A percentile compares a stretch with the other conserved stretches of the same genome.
These are phyloP conservation scores for Malus fusca DNA, from an alignment of 306 rosid genomes.

Conservation along the genomic window DNA sequence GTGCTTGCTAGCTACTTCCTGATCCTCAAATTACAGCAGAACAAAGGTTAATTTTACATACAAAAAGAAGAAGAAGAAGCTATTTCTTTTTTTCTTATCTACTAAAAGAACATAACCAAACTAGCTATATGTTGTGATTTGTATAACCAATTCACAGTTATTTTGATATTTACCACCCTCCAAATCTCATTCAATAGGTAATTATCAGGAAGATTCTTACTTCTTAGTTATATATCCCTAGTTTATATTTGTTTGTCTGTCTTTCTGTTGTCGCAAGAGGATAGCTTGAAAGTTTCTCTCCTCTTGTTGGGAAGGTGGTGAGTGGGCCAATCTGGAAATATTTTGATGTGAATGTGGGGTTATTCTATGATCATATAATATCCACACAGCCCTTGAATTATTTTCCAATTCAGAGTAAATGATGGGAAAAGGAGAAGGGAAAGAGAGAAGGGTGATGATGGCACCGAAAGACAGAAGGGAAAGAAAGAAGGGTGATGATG, in stretches of 20 bases:
- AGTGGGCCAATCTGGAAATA: neutral
- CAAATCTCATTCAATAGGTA: neutral
- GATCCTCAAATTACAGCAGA: neutral
- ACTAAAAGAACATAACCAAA: no score
- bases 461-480: no score
- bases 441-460: no score
- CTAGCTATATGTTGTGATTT: neutral
- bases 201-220: no score
- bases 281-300: no score
- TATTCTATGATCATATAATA: neutral
- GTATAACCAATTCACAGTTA: neutral
- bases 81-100: no score
- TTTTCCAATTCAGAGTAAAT: no score
- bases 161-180: neutral
- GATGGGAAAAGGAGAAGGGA: no score
- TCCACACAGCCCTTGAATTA: neutral
- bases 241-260: no score
- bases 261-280: no score
- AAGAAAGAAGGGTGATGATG: no score
- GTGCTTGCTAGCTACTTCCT: neutral
- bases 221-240: no score
- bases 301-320: neutral
- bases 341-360: neutral
- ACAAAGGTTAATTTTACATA: neutral
- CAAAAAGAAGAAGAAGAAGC: neutral